A percentile compares a stretch with the other conserved stretches of the same genome.
Evolutionary conservation across 345 rosid genomes (phyloP).

Genomic region (Syzygium grande): DNA sequence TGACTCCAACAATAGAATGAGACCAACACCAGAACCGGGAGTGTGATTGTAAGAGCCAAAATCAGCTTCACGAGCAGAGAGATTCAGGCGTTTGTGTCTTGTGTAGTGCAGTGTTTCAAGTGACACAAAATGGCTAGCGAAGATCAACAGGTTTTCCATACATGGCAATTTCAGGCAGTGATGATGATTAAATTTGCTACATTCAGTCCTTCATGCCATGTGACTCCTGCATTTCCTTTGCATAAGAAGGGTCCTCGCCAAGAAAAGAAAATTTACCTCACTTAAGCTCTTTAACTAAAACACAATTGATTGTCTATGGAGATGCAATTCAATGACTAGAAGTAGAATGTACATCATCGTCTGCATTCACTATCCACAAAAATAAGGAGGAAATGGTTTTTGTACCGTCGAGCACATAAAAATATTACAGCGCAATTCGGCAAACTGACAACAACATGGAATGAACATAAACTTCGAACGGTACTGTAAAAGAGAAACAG

Average conservation of each 20-base stretch:
- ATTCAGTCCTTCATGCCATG: not conserved
- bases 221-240: not conserved
- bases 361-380: not conserved
- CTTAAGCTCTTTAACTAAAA: not conserved
- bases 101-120: not conserved
- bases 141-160: not conserved
- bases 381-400: not conserved
- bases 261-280: not conserved
- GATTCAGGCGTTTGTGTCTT: not conserved
- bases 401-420: not conserved
- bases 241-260: not conserved
- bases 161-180: not conserved
- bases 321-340: not conserved
- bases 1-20: not conserved
- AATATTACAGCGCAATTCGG: not conserved
- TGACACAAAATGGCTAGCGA: not conserved
- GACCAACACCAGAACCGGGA: not conserved
- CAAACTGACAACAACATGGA: not conserved
- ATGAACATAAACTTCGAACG: too few relatives aligned
- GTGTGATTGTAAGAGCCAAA: not conserved
- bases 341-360: not conserved
- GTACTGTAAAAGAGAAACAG: not conserved
- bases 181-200: not conserved
- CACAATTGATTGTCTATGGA: not conserved
- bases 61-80: not conserved